Conservation (phyloP, 2,329 filamentous ascomycete species). For the Monosporascus sp. region DNA sequence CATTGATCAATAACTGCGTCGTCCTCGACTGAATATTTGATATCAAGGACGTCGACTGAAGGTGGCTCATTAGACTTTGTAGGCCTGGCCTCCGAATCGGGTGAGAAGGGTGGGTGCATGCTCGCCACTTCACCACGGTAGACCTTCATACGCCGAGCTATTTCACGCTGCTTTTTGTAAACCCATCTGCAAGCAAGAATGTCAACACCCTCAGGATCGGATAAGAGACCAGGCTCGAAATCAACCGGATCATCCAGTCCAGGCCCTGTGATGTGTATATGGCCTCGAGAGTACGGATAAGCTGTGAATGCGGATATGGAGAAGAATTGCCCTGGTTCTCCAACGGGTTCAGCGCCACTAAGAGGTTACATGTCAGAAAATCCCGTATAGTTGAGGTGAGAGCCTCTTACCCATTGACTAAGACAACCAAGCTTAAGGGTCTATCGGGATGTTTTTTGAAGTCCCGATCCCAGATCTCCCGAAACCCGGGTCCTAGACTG, state of each 20-base stretch:
- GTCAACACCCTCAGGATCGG: slow-evolving; percentile 43
- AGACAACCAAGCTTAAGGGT: slow-evolving; percentile 37
- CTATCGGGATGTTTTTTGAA: slow-evolving; percentile 35
- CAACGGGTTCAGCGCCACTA: slow-evolving; percentile 10
- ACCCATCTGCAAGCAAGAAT: slow-evolving; percentile 54
- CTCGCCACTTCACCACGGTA: slow-evolving; percentile 42
- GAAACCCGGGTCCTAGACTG: slow-evolving; percentile 6
- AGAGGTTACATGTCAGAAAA: neutral
- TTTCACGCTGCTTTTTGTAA: too few species aligned
- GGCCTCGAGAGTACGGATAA: slow-evolving; percentile 56
- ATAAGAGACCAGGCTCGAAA: slow-evolving; percentile 54
- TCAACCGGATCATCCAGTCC: slow-evolving; percentile 38
- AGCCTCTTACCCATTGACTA: slow-evolving; percentile 30
- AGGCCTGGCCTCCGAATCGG: slow-evolving; percentile 33
- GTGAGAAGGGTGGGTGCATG: slow-evolving; percentile 39
- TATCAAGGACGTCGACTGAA: slow-evolving; percentile 30
- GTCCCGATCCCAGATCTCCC: slow-evolving; percentile 44
- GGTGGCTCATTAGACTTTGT: slow-evolving; percentile 26
- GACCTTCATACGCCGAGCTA: slow-evolving; percentile 50
- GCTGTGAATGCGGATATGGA: slow-evolving; percentile 46
- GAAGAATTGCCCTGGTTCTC: slow-evolving; percentile 39
- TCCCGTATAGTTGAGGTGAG: slow-evolving; percentile 4
- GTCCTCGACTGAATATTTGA: slow-evolving; percentile 40
- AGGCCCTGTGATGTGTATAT: slow-evolving; percentile 51
- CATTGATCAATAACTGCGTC: slow-evolving; percentile 36